Base-by-base conservation (phyloP, 164 flowering plant species). In the Tetrastigma voinierianum region DNA sequence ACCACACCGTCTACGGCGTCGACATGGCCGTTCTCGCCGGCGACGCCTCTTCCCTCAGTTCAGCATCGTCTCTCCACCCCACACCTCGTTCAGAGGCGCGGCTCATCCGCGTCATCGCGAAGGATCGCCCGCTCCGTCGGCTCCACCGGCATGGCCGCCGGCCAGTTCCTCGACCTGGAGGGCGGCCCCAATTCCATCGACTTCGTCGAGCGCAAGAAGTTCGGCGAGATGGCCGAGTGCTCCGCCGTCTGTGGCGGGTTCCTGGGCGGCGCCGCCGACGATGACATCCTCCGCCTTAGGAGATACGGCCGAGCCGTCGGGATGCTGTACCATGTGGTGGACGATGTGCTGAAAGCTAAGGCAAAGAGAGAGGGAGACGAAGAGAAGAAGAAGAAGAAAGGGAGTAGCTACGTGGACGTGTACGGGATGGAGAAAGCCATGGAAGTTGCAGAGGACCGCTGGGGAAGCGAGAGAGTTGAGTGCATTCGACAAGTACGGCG, bases 1-100 rank as follows among this genome's bases (percentile, higher is more conserved):
- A 88, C 87, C 98, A 94, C 80, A 79, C 86, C 45, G 62, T 84
- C 15, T 86, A 73, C 67, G 98, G 98, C 32, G 87, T 84, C 3
- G 97, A 94, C 78, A 90, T 94, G 95, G 97, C 98, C 7, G 80
- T 94, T 51, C 87, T 94, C 17, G 95, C 97, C 7, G 98, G 98
- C 2, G 98, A 91, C 65, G 98, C 98, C 91, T 94, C 25, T 91
- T 94, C 76, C 98, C 86, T 94, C 1, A 97, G 95, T 94, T 90
- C 76, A 87, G 67, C 83, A 94, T 94, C 56, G 93, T 90, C 54
- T 75, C 93, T 20, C 72, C 58, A 91, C 96, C 8, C 95, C 91
- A 10, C 73, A 79, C 32, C 82, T 91, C 13, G 93, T 91, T 57
- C 96, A 0, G 85, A 83, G 61, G 11, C 78, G 13, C 86, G 85